Conservation (phyloP, 108 stramenopile genomes). For the Mediolabrus comicus region DNA sequence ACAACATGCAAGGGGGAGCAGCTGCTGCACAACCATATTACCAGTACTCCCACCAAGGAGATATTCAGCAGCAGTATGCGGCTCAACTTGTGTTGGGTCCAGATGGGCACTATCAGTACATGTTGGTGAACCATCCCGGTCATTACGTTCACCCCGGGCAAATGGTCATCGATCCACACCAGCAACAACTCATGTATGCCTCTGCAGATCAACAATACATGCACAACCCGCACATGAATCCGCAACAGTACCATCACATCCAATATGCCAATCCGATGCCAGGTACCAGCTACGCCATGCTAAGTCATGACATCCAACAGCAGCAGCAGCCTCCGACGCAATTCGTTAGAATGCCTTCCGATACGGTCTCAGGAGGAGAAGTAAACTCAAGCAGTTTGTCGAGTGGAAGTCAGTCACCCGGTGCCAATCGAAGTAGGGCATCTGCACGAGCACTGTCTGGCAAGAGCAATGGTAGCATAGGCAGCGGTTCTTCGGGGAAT, state of each 20-base stretch:
- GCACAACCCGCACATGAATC: slow-evolving; percentile 13
- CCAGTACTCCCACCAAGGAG: slow-evolving; percentile 21
- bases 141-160: slow-evolving; percentile 31
- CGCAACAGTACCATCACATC: slow-evolving; percentile 39
- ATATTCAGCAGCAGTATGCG: slow-evolving; percentile 28
- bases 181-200: slow-evolving; percentile 44
- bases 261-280: slow-evolving; percentile 28
- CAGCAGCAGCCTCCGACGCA: slow-evolving; percentile 26
- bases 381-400: slow-evolving; percentile 41
- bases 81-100: slow-evolving; percentile 72
- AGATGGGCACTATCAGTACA: slow-evolving; percentile 73
- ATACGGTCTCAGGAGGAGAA: slow-evolving; percentile 3
- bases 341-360: slow-evolving; percentile 29
- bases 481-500: slow-evolving; percentile 28
- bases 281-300: slow-evolving; percentile 1
- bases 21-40: background rate
- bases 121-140: slow-evolving; percentile 52
- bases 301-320: slow-evolving; percentile 9
- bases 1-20: background rate
- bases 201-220: slow-evolving; percentile 22
- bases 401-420: slow-evolving; percentile 30
- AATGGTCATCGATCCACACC: slow-evolving; percentile 45
- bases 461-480: slow-evolving; percentile 28
- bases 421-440: background rate
- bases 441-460: background rate